Percentiles rank a stretch among this genome's conserved stretches.
Conservation (phyloP, 73 alveolate genomes). For the Paramecium biaurelia region DNA sequence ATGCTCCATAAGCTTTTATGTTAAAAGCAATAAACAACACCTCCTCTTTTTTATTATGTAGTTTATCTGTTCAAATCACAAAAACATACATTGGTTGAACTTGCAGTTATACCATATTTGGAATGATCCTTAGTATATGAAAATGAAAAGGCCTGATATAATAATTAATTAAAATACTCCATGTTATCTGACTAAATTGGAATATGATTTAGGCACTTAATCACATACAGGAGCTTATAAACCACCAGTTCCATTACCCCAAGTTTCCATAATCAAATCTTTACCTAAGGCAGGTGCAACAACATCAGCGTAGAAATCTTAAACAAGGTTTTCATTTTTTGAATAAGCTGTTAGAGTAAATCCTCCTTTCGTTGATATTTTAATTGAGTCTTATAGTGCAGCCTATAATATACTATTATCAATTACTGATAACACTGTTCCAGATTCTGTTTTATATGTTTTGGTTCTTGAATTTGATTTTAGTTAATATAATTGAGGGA, state of each 20-base stretch:
- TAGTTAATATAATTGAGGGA: not conserved
- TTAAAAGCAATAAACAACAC: conserved; percentile 49
- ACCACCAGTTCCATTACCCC: conserved; percentile 59
- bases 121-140: conserved; percentile 59
- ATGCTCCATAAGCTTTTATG: not conserved
- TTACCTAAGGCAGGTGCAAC: conserved; percentile 20
- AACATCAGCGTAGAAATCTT: conserved; percentile 45
- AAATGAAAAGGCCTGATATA: not conserved
- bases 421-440: conserved; percentile 18
- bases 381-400: not conserved
- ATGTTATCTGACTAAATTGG: conserved; percentile 41
- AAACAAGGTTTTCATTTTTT: conserved; percentile 19
- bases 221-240: not conserved
- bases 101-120: conserved; percentile 38
- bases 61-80: conserved; percentile 57
- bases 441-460: conserved; percentile 15
- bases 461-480: conserved; percentile 1
- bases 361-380: not conserved
- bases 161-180: not conserved
- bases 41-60: conserved; percentile 59
- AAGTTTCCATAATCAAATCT: conserved; percentile 42
- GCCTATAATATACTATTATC: not conserved
- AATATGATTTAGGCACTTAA: not conserved
- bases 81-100: not conserved
- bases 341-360: not conserved